Percentiles rank a stretch among this genome's conserved stretches.
phyloP scores from a whole-genome alignment of 2,329 filamentous ascomycete genomes.

The Aspergillus carbonarius region DNA sequence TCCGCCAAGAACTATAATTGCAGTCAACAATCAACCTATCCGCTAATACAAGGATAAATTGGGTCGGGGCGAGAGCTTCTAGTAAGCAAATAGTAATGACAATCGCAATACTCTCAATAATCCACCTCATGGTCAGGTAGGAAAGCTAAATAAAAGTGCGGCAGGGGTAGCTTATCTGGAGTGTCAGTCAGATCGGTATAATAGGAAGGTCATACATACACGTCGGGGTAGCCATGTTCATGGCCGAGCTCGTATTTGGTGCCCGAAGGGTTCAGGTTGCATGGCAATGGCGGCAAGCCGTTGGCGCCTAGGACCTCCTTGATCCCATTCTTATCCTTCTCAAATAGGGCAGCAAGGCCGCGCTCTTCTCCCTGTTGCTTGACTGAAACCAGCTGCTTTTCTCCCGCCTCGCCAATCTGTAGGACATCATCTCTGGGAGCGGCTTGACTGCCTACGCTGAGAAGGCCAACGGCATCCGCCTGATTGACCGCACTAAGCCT shows the following conservation, averaged over 20 bases:
- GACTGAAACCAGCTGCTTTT: conserved; percentile 71
- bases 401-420: conserved; percentile 72
- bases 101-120: neutral
- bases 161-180: conserved; percentile 43
- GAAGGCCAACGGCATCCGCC: conserved; percentile 78
- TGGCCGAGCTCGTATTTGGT: conserved; percentile 63
- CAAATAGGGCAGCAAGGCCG: conserved; percentile 71
- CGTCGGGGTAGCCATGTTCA: conserved; percentile 67
- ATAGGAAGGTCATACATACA: conserved; percentile 54
- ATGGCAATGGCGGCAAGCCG: conserved; percentile 84
- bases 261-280: conserved; percentile 58
- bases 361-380: conserved; percentile 71
- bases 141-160: conserved; percentile 44
- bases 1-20: neutral
- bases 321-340: conserved; percentile 59
- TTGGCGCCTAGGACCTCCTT: conserved; percentile 67
- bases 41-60: neutral
- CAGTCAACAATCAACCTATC: neutral
- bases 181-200: conserved; percentile 18
- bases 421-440: conserved; percentile 73
- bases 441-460: conserved; percentile 79
- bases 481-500: conserved; percentile 76
- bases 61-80: no score
- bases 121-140: neutral
- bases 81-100: neutral